Percentiles rank a stretch among this genome's conserved stretches.
Conservation (phyloP, 148 eudicot genomes). For the Cornus kousa region DNA sequence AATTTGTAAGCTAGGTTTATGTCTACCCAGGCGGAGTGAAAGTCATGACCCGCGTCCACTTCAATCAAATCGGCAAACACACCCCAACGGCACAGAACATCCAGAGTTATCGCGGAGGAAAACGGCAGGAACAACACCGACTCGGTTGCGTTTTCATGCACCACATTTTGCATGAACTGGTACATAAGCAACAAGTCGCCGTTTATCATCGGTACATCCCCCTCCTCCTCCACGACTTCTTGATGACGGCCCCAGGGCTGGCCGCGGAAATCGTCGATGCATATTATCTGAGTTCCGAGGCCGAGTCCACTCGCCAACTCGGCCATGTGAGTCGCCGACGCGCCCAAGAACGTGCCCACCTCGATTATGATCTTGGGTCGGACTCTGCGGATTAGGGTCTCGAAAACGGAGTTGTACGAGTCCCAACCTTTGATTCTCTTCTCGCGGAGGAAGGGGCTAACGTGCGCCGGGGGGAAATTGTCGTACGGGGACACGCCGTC, state of each 20-base stretch:
- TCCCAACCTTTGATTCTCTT: not conserved
- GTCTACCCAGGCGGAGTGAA: slow-evolving; percentile 76
- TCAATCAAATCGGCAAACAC: slow-evolving; percentile 59
- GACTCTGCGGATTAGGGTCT: too few species aligned
- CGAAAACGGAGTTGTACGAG: too few species aligned
- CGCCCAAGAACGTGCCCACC: too few species aligned
- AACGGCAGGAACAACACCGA: slow-evolving; percentile 50
- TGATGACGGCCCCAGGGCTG: slow-evolving; percentile 50
- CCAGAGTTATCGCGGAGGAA: slow-evolving; percentile 46
- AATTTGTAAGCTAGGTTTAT: slow-evolving; percentile 67
- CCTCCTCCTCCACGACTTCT: not conserved
- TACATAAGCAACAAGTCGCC: slow-evolving; percentile 51
- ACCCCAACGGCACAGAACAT: slow-evolving; percentile 60
- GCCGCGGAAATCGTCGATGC: slow-evolving; percentile 77
- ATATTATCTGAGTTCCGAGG: slow-evolving; percentile 55
- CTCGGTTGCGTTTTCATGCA: slow-evolving; percentile 28
- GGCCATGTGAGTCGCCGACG: too few species aligned
- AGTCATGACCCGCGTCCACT: slow-evolving; percentile 75
- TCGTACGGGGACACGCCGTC: slow-evolving; percentile 56
- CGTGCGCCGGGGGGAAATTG: slow-evolving; percentile 59
- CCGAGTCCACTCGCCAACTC: slow-evolving; percentile 27
- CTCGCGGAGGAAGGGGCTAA: slow-evolving; percentile 24
- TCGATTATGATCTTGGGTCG: too few species aligned
- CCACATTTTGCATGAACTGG: slow-evolving; percentile 72
- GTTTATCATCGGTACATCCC: slow-evolving; percentile 41